Base-by-base conservation (phyloP, 306 rosid species). In the Albizia julibrissin region DNA sequence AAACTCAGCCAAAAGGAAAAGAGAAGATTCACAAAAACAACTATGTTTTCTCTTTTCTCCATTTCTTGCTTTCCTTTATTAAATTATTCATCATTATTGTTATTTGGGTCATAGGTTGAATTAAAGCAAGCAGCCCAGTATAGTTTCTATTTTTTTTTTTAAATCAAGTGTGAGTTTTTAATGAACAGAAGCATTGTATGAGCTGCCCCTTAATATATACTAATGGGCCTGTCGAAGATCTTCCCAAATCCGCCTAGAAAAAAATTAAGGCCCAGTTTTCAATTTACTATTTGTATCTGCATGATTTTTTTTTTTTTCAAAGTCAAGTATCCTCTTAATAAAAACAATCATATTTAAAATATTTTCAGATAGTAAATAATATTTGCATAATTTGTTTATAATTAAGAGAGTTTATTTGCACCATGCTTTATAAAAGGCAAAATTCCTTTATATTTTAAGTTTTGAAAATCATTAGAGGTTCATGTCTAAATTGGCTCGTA, bases 291-390 rank as follows among this genome's bases (percentile, higher is more conserved):
- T 31, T 33, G 9, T 16, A 31, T 18, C 2, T 39, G 43, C 44
- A 18, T 19, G 33, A 29, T 1, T 29, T 29, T 37, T 5, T 37
- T 5, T 37, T 37, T 37, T 37, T 37, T 37, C 5, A 33, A 33
- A 33, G 39, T 4, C 1, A 37, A 6, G 8, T 6, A 37, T 37
- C 7, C 40, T 6, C 1, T 4, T 34, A 5, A 5, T 34, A 1
- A 8, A 37, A 6, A 0, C 8, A 37, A 4, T 37, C 8, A 0
- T 37, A 37, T 37, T 37, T 0, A 37, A 37, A 1, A 37, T 37
- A 37, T 0, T 37, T 5, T 34, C 1, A 0, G 8, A 5, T 1
- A 34, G 0, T 34, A 3, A 34, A 34, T 34, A 1, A 0, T 34
- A 5, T 34, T 34, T 34, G 1, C 34, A 33, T 33, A 4, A 33